Evolutionary conservation across 2,329 filamentous ascomycete species (phyloP), one percentile per base, ranked within the genome.

Genomic region (Onygenales sp.): DNA sequence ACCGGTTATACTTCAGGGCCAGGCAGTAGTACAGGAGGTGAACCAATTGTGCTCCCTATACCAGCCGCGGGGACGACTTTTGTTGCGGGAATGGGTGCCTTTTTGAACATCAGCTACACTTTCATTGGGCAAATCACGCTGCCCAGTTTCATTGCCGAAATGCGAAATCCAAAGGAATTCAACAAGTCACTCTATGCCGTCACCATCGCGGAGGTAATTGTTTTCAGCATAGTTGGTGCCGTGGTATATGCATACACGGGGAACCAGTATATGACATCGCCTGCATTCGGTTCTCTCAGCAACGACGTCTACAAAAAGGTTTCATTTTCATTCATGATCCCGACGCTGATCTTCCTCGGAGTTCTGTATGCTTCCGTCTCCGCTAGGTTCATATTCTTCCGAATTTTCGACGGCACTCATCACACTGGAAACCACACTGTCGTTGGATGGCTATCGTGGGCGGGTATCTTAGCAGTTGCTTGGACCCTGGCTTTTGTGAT

Each of bases 61-160:
- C 87, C 90, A 0, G 70, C 83, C 2, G 69, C 76, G 2, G 81
- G 84, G 14, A 94, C 89, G 0, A 87, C 86, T 0, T 95, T 94
- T 61, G 87, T 95, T 3, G 75, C 79, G 2, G 90, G 85, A 21
- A 85, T 95, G 78, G 89, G 84, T 51, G 91, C 91, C 0, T 95
- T 95, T 71, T 78, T 96, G 68, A 96, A 96, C 71, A 96, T 96
- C 66, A 89, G 85, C 71, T 96, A 95, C 68, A 95, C 91, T 0
- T 95, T 96, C 66, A 95, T 96, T 60, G 91, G 91, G 0, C 91
- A 96, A 67, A 95, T 95, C 63, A 95, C 91, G 0, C 78, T 96
- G 11, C 91, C 91, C 0, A 92, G 87, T 61, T 96, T 96, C 74
- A 96, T 96, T 59, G 90, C 91, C 3, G 91, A 96, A 70, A 96